These are phyloP conservation scores for Raphanus sativus DNA, from an alignment of 345 rosid species.

Conservation along the genomic window DNA sequence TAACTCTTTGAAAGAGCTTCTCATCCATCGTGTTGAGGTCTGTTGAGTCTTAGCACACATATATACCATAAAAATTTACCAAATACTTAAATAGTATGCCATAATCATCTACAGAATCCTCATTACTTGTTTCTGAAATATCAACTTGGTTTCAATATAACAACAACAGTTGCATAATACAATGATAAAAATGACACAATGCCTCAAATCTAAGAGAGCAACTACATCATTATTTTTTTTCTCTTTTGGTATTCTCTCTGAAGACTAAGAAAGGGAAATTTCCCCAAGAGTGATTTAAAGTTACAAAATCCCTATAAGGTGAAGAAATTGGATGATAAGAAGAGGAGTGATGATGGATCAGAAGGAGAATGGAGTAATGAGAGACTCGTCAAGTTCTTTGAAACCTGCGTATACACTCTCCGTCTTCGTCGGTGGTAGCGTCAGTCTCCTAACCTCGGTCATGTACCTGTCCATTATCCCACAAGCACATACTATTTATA, in stretches of 20 bases:
- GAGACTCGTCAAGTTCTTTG: constrained; percentile 87
- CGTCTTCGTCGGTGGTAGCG: constrained; percentile 73
- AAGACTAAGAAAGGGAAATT: constrained; percentile 14
- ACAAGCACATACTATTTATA: neutral
- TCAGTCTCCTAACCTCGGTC: constrained; percentile 84
- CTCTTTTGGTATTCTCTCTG: constrained; percentile 23
- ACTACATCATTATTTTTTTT: constrained; percentile 8
- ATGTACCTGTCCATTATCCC: constrained; percentile 56
- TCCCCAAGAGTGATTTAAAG: constrained; percentile 1
- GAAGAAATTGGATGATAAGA: constrained; percentile 20
- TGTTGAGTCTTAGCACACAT: too few relatives aligned
- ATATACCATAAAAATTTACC: neutral
- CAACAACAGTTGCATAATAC: constrained; percentile 27
- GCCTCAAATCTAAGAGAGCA: constrained; percentile 10
- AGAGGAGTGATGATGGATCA: constrained; percentile 28
- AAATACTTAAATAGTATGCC: constrained; percentile 16
- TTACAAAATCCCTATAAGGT: neutral
- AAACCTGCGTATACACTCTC: constrained; percentile 79
- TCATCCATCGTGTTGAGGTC: too few relatives aligned
- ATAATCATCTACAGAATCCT: neutral
- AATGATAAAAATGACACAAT: neutral
- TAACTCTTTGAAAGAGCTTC: too few relatives aligned
- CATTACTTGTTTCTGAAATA: neutral
- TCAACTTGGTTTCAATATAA: neutral
- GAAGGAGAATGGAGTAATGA: constrained; percentile 60